Conservation (phyloP, 2,329 filamentous ascomycete genomes). For the Cytospora paraplurivora region DNA sequence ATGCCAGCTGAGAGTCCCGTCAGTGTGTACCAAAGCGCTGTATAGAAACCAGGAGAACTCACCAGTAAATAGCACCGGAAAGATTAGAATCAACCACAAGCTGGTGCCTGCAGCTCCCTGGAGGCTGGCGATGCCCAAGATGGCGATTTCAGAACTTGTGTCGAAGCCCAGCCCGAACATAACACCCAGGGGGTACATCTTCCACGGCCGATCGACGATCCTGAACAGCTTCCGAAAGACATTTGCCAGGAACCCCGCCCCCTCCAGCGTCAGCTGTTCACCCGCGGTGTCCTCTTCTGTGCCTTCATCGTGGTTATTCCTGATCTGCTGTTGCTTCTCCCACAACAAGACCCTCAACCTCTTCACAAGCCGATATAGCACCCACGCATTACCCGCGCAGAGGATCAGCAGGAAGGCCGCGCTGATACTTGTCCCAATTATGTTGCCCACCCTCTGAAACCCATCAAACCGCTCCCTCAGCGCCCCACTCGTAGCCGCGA, state of each 20-base stretch:
- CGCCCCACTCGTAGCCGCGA: conserved; percentile 86
- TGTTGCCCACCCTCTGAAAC: conserved; percentile 79
- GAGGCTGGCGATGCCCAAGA: conserved; percentile 86
- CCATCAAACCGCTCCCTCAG: conserved; percentile 78
- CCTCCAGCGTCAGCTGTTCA: conserved; percentile 68
- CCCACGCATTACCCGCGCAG: conserved; percentile 82
- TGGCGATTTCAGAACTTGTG: conserved; percentile 89
- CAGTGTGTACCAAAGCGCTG: not conserved
- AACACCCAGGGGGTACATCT: conserved; percentile 91
- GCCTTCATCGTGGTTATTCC: conserved; percentile 11
- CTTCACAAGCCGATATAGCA: conserved; percentile 74
- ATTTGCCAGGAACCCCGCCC: conserved; percentile 72
- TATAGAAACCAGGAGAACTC: conserved; percentile 33
- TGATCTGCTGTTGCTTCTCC: conserved; percentile 39
- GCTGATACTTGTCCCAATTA: conserved; percentile 86
- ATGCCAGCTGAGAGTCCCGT: conserved; percentile 67
- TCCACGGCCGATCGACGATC: conserved; percentile 78
- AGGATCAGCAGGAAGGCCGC: conserved; percentile 81
- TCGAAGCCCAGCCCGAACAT: conserved; percentile 94
- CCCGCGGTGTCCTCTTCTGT: conserved; percentile 40
- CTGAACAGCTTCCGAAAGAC: conserved; percentile 77
- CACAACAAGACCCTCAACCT: conserved; percentile 65
- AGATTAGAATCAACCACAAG: conserved; percentile 92
- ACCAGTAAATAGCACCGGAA: conserved; percentile 87
- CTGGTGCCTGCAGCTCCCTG: conserved; percentile 84